Base-by-base conservation (phyloP, 2,329 filamentous ascomycete genomes). In the Neofusicoccum sp. region DNA sequence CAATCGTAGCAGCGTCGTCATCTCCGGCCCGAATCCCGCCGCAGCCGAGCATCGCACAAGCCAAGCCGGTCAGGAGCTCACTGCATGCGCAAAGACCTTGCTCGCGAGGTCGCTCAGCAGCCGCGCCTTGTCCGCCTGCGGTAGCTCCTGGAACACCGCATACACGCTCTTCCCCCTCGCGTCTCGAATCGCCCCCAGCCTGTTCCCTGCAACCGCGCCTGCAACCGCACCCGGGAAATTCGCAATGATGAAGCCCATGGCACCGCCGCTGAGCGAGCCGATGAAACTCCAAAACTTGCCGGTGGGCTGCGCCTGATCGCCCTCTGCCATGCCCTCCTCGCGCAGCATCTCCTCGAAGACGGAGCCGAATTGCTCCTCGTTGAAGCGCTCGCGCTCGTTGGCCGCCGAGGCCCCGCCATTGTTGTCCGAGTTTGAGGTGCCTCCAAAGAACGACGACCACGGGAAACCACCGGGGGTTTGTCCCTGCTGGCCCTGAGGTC, bases 91-190 rank as follows among this genome's bases (percentile, higher is more conserved):
- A 73, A 97, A 93, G 1, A 97, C 89, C 77, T 91, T 94, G 34
- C 88, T 87, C 1, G 94, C 94, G 72, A 98, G 78, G 77, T 96
- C 91, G 73, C 88, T 90, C 65, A 98, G 81, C 71, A 99, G 77
- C 75, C 87, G 88, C 61, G 92, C 88, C 72, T 92, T 90, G 72
- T 97, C 93, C 56, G 83, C 84, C 76, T 92, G 90, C 56, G 93
- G 93, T 72, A 99, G 81, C 70, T 97, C 91, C 82, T 92, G 87
- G 75, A 94, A 98, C 14, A 97, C 95, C 33, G 88, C 83, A 77
- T 96, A 98, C 5, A 99, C 95, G 73, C 92, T 96, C 87, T 97
- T 98, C 28, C 93, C 93, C 78, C 88, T 93, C 36, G 90, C 87
- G 78, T 99, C 95, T 63, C 95, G 84, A 22, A 99, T 86, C 6